Percentiles rank a stretch among this genome's conserved stretches.
Evolutionary conservation across 176 grass and related monocot species (phyloP).

Genomic region (Musa troglodytarum): DNA sequence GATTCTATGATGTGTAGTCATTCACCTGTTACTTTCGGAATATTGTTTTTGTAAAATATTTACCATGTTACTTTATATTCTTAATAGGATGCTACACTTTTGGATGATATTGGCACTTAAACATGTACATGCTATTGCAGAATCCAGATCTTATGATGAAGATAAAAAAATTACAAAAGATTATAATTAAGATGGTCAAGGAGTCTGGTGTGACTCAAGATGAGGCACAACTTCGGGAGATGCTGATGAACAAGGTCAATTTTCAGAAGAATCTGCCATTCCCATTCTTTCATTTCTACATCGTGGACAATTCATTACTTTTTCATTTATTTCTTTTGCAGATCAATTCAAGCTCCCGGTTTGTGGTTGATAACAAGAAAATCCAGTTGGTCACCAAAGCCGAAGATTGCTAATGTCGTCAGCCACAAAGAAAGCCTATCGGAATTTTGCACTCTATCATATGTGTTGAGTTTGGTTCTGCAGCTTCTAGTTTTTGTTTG

Average conservation of each 20-base stretch:
- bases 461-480: not conserved
- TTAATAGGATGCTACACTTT: not conserved
- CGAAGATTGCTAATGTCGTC: conserved; percentile 19
- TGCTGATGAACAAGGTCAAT: conserved; percentile 67
- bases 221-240: conserved; percentile 42
- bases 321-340: conserved; percentile 30
- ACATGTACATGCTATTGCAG: conserved; percentile 25
- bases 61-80: not conserved
- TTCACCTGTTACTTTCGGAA: too few species aligned
- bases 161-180: conserved; percentile 74
- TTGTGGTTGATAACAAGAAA: conserved; percentile 58
- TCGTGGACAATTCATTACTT: not conserved
- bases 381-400: conserved; percentile 39
- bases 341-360: conserved; percentile 63
- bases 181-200: conserved; percentile 43
- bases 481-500: not conserved
- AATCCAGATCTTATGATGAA: conserved; percentile 61
- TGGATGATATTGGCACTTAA: not conserved
- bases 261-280: not conserved
- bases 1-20: not conserved
- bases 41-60: not conserved
- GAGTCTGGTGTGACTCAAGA: conserved; percentile 49
- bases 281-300: not conserved
- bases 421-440: not conserved
- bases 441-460: not conserved